Percentiles rank a stretch among this genome's conserved stretches.
phyloP scores from a whole-genome alignment of 2,329 filamentous ascomycete genomes.

The Lasiodiplodia gonubiensis region DNA sequence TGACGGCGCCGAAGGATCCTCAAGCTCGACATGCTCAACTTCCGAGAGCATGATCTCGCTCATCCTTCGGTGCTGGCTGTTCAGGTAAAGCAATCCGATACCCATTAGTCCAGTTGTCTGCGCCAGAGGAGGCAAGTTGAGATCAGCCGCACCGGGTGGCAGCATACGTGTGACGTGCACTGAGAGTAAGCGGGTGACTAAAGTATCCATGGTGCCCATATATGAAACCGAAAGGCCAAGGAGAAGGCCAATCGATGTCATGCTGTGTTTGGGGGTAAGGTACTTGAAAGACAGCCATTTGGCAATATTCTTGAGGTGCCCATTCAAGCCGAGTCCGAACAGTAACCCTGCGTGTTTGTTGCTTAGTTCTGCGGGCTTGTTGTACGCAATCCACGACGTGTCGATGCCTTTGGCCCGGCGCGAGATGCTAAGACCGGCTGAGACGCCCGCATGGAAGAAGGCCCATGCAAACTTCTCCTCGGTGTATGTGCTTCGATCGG shows the following conservation, averaged over 20 bases:
- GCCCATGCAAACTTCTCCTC: constrained; percentile 99
- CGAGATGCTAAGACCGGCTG: constrained; percentile 90
- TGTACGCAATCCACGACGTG: constrained; percentile 98
- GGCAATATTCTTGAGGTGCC: constrained; percentile 89
- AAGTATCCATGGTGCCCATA: constrained; percentile 94
- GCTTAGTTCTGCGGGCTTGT: constrained; percentile 89
- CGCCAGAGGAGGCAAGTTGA: constrained; percentile 90
- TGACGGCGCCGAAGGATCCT: constrained; percentile 70
- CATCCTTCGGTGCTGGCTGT: constrained; percentile 96
- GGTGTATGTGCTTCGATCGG: constrained; percentile 83
- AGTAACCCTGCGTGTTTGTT: constrained; percentile 97
- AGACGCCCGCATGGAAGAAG: constrained; percentile 95
- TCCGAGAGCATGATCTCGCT: constrained; percentile 99
- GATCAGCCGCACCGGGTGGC: constrained; percentile 86
- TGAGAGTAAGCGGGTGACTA: constrained; percentile 90
- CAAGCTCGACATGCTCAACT: constrained; percentile 84
- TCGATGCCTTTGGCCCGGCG: constrained; percentile 90
- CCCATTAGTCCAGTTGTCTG: constrained; percentile 98
- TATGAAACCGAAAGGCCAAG: constrained; percentile 92
- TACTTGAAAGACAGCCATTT: constrained; percentile 99
- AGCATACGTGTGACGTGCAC: constrained; percentile 96
- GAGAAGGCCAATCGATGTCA: constrained; percentile 97
- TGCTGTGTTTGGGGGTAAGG: constrained; percentile 97
- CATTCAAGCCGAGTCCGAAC: constrained; percentile 88
- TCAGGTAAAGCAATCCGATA: constrained; percentile 90